phyloP scores from a whole-genome alignment of 106 monocot species.

The Dioscorea zingiberensis region DNA sequence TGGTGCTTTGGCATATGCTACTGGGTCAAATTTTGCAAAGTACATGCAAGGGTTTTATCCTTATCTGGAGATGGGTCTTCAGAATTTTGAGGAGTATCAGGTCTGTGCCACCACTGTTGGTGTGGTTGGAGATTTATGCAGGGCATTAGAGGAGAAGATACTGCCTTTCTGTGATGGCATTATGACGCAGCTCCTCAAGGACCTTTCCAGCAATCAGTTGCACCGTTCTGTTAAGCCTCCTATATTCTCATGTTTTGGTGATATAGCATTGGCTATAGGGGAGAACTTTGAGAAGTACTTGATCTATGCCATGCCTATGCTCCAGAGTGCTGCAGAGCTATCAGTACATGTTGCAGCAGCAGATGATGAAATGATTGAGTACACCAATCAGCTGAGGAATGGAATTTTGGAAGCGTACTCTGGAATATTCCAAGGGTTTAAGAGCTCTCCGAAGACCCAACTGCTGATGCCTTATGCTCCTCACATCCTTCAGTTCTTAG shows the following conservation, averaged over 20 bases:
- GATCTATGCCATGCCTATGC: conserved; percentile 41
- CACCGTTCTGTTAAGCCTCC: conserved; percentile 46
- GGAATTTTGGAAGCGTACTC: conserved; percentile 41
- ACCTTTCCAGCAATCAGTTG: conserved; percentile 29
- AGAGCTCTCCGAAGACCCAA: conserved; percentile 27
- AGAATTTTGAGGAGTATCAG: conserved; percentile 42
- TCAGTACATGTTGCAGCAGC: conserved; percentile 11
- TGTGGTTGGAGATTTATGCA: conserved; percentile 37
- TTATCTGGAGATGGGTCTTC: conserved; percentile 44
- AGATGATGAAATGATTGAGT: conserved; percentile 40
- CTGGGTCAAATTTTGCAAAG: conserved; percentile 23
- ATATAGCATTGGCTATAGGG: conserved; percentile 32
- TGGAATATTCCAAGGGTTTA: conserved; percentile 46
- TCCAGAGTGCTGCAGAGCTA: conserved; percentile 42
- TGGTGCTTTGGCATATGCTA: conserved; percentile 37
- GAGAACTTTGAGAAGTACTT: conserved; percentile 44
- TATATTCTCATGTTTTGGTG: conserved; percentile 44
- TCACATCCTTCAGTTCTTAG: conserved; percentile 35
- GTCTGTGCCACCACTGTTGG: conserved; percentile 40
- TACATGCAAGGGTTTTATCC: conserved; percentile 42
- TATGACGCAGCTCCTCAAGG: conserved; percentile 42
- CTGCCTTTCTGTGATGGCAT: conserved; percentile 43
- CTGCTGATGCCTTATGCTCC: conserved; percentile 24
- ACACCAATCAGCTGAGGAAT: conserved; percentile 34
- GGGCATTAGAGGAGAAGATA: conserved; percentile 36